Evolutionary conservation across 1,284 basidiomycete genomes (phyloP), one percentile per base, ranked within the genome.

Genomic region (Gastroboletus turbinatus): DNA sequence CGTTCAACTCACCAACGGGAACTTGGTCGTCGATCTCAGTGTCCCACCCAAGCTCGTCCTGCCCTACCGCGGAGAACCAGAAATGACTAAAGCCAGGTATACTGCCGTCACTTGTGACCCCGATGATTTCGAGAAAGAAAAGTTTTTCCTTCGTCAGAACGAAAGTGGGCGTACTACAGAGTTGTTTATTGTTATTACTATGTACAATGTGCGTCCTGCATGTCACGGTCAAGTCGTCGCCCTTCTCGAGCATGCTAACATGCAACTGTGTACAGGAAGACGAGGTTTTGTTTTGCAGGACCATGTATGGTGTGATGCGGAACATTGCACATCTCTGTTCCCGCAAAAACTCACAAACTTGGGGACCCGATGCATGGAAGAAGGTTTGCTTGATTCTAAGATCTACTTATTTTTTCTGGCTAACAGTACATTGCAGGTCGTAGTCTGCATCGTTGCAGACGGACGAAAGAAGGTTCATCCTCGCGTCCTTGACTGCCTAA

Each of bases 321-420:
- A 95, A 93, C 69, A 93, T 95, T 46, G 79, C 87, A 2, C 92
- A 97, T 72, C 79, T 98, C 8, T 98, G 96, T 72, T 90, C 91
- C 11, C 83, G 96, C 36, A 95, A 96, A 74, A 94, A 94, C 66
- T 96, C 92, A 13, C 85, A 93, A 57, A 96, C 94, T 0, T 99
- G 96, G 97, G 96, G 96, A 4, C 84, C 87, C 8, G 93, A 98
- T 53, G 90, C 94, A 0, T 99, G 96, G 96, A 94, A 98, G 70
- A 98, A 97, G 83, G 92, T 89, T 39, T 39, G 25, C 9, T 9
- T n/a, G 25, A 46, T 38, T 33, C 33, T 35, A 17, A 50, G 13
- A 46, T 23, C 2, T 11, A 13, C 43, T 3, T 8, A 10, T 27
- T 14, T 21, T 25, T 39, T 47, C 14, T 7, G 13, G 11, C 40